Evolutionary conservation across 1,284 basidiomycete species (phyloP), one percentile per base, ranked within the genome.

Genomic region (Cutaneotrichosporon arboriforme): DNA sequence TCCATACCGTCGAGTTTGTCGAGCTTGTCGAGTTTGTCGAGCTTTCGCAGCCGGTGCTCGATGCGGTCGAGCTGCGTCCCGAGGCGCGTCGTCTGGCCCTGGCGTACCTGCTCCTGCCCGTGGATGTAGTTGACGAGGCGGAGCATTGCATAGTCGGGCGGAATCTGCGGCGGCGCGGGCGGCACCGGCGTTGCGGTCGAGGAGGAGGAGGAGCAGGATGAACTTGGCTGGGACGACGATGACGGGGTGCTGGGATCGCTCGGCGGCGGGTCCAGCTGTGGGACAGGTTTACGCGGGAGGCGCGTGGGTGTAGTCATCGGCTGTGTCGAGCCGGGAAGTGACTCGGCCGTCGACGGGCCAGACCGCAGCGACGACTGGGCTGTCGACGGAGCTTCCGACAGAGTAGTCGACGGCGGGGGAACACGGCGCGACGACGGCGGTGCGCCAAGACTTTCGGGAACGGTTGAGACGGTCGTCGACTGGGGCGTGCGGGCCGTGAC

Each of bases 21-120:
- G 12, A 57, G 31, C 34, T 49, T 49, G 15, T 46, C 39, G 4
- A 47, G 43, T 3, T 39, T 46, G 38, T 55, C 64, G 17, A 73
- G 63, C 18, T 58, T 59, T n/a, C 55, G 57, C 10, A 73, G 61
- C 40, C 65, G 67, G 39, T 54, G 49, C 50, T 76, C 73, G 46
- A 76, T 74, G 1, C 74, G 66, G 46, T 74, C 69, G 1, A 76
- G 65, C 56, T 74, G 72, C 39, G 49, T 57, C 9, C 46, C 54
- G 15, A 74, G 56, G 4, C 66, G 64, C 3, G 63, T 63, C 0
- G 55, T 61, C 46, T 71, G 67, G 4, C 66, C 65, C n/a, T 63
- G 53, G 1, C 63, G 65, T 17, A 66, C 68, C 49, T 64, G 52
- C 33, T 71, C 72, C 55, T 73, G 68, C 15, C 71, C 70, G 44